These are phyloP conservation scores for Epichloe festucae DNA, from an alignment of 2,329 filamentous ascomycete genomes.

Conservation along the genomic window DNA sequence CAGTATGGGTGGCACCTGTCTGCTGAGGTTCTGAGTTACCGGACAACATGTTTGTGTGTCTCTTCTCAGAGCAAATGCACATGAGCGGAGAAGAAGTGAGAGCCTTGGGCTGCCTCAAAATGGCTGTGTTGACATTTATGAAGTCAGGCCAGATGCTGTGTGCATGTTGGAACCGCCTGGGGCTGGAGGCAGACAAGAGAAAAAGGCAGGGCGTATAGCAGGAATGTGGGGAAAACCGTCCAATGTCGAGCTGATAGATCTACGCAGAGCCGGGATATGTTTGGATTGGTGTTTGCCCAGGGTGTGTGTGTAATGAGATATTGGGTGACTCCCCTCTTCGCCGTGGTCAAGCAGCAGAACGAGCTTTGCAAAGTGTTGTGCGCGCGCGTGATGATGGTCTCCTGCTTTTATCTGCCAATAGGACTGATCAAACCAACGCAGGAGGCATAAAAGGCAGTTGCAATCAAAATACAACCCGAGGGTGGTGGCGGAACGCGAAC, in stretches of 20 bases:
- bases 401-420: background rate
- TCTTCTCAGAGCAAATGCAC: slow-evolving; percentile 12
- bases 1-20: slow-evolving; percentile 11
- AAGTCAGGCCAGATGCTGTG: slow-evolving; percentile 18
- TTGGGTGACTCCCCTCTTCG: background rate
- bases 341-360: background rate
- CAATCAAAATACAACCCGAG: background rate
- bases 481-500: slow-evolving; percentile 4
- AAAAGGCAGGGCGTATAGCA: background rate
- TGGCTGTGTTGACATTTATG: slow-evolving; percentile 26
- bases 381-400: background rate
- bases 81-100: slow-evolving; percentile 11
- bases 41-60: slow-evolving; percentile 12
- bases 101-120: slow-evolving; percentile 11
- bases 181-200: slow-evolving; percentile 7
- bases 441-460: background rate
- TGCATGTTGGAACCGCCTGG: slow-evolving; percentile 22
- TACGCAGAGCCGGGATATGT: slow-evolving; percentile 1
- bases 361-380: background rate
- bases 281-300: slow-evolving; percentile 1
- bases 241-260: slow-evolving; percentile 6
- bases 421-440: background rate
- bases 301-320: slow-evolving; percentile 1
- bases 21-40: slow-evolving; percentile 13
- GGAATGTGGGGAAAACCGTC: slow-evolving; percentile 7